Evolutionary conservation across 192 early-diverging fungal species (phyloP), one percentile per base, ranked within the genome.

Genomic region (Backusella macrospora): DNA sequence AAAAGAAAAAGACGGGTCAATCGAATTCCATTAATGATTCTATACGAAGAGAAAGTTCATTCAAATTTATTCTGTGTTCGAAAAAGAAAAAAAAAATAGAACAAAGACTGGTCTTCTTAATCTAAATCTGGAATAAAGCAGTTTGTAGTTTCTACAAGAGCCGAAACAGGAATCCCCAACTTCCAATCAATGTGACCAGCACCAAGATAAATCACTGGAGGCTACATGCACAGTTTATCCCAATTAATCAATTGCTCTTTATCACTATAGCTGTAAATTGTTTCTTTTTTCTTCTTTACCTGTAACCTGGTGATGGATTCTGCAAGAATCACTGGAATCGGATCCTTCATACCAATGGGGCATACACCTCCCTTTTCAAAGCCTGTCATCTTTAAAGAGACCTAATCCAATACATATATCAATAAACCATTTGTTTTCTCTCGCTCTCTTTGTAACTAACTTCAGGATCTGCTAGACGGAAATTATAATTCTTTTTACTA

Each of bases 161-260:
- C 62, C 12, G 85, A 70, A 2, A 90, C 78, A 23, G 91, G 86
- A 23, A 93, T 70, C 6, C 89, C 88, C 42, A 94, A 80, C 80
- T 96, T 96, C 88, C 90, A 96, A 72, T 96, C 94, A 7, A 90
- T 70, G 81, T 95, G 90, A 1, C 95, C 95, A 34, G 89, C 93
- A 26, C 95, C 95, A n/a, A 95, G 72, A 75, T 85, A 94, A 18
- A 92, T 76, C 7, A 96, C 78, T 6, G 86, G 83, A 1, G 94
- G 94, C 71, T 71, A 66, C 10, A 59, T 23, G 8, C 10, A 34
- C 29, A 34, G 0, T 34, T 34, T 34, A 34, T 34, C 29, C 29
- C 29, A 59, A 23, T 59, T 10, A 12, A 59, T 23, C 18, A 59
- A 26, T 9, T 13, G 21, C 52, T 23, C 12, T 55, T 23, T 55